Evolutionary conservation across 495 filamentous ascomycete genomes (phyloP), one percentile per base, ranked within the genome.

Genomic region (Podospora comata): DNA sequence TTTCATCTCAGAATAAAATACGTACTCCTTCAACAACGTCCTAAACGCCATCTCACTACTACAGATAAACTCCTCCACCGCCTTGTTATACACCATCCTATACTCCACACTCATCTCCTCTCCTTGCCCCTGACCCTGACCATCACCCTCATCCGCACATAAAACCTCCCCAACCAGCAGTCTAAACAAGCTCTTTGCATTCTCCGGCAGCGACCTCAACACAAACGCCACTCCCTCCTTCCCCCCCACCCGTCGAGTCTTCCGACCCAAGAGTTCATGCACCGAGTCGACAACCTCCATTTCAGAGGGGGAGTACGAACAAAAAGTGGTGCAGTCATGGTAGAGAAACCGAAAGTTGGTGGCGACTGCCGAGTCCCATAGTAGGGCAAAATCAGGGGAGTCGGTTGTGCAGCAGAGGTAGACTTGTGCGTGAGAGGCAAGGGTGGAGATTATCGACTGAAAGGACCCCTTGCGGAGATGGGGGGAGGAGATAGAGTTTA

Each of bases 1-100:
- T 62, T 11, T 39, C 11, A 39, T 39, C 6, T 39, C 11, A 6
- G 11, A 0, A 60, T 60, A 39, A 39, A 61, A 7, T 30, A 79
- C 89, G 61, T 79, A 92, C 86, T 99, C 95, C 80, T 97, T 98
- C 73, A 99, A 76, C 78, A 99, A 69, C 32, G 92, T 94, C 69
- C 95, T 84, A 79, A 98, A 99, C 72, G 89, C 92, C 87, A 97
- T 93, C 83, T 99, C 95, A 67, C 89, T 96, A 71, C 92, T 94
- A 70, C 94, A 97, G 55, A 98, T 93, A 77, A 99, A 97, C 75
- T 97, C 93, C 79, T 97, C 94, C 26, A 93, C 89, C 19, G 94
- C 94, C 77, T 96, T 97, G 74, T 95, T 93, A 79, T 98, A 99
- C 65, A 98, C 80, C 70, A 91, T 85, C 18, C 91, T 84, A 77